Evolutionary conservation across 2,329 filamentous ascomycete genomes (phyloP), one percentile per base, ranked within the genome.

Genomic region (Fusarium acutatum): DNA sequence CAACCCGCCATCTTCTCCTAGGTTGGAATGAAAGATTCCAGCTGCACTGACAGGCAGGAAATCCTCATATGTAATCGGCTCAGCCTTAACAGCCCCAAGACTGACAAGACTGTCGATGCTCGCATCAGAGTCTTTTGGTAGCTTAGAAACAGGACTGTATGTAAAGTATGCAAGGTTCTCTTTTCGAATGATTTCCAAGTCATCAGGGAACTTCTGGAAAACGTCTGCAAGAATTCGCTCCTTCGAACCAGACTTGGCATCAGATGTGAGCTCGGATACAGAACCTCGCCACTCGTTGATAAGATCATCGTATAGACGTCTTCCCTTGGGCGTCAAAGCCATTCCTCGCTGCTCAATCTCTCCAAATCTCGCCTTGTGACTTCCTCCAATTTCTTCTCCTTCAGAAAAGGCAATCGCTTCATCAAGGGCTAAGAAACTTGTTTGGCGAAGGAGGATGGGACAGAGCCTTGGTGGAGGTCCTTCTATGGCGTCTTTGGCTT

Each of bases 341-440:
- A 83, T 85, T 0, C 87, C 87, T 6, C 87, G 81, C 72, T 89
- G 84, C 71, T 89, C 87, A 13, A 88, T 84, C 73, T 89, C 87
- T 0, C 87, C 87, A 38, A 88, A 88, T 0, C 87, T 80, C 2
- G 87, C 86, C 10, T 81, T 85, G 58, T 89, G 87, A 0, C 79
- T 82, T 4, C 84, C 84, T 5, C 77, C 63, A 11, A 30, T 17
- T 24, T 24, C 72, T 61, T 72, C 61, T 2, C 72, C 46, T 18
- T 77, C 75, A 2, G 64, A 71, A 66, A 88, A 88, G 3, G 79
- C 77, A 7, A 88, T 83, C 0, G 77, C 78, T 72, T 89, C 87
- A 58, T 88, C 83, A 0, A 88, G 74, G 0, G 87, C 87, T 4
- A 85, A 78, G 64, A 89, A 89, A 64, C 87, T 89, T 0, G 87